Evolutionary conservation across 371 early-diverging fungal species (phyloP).

Genomic region (Rhizopus delemar): DNA sequence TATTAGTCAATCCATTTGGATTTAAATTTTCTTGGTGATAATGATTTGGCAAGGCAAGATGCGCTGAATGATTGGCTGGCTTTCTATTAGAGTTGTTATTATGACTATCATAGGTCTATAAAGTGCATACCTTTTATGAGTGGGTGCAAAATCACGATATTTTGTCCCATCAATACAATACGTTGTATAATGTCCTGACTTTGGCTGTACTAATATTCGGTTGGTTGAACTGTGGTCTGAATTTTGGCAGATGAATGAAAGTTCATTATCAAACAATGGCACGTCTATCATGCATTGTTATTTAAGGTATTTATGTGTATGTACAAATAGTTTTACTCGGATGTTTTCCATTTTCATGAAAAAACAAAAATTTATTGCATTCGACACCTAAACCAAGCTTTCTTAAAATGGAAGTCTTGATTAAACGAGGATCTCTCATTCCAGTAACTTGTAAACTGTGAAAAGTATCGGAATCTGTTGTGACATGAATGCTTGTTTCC

Average conservation of each 20-base stretch:
- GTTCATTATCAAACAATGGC: conserved; percentile 38
- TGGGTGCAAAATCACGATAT: conserved; percentile 23
- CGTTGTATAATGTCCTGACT: conserved; percentile 20
- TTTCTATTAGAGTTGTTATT: neutral
- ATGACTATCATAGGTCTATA: neutral
- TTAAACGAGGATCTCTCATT: conserved; percentile 35
- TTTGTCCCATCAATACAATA: conserved; percentile 27
- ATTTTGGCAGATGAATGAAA: conserved; percentile 43
- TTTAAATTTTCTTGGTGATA: conserved; percentile 11
- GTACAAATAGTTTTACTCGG: conserved; percentile 24
- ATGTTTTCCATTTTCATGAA: conserved; percentile 47
- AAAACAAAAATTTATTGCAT: conserved; percentile 36
- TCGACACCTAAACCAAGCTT: conserved; percentile 40
- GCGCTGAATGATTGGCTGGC: neutral
- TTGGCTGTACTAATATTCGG: conserved; percentile 43
- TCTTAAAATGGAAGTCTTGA: conserved; percentile 42
- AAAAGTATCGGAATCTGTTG: conserved; percentile 43
- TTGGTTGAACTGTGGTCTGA: conserved; percentile 43
- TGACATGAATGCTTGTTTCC: conserved; percentile 11
- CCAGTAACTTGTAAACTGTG: conserved; percentile 49
- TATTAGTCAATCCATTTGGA: neutral
- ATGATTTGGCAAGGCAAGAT: too few relatives aligned
- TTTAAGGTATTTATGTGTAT: neutral
- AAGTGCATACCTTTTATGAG: neutral
- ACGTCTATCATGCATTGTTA: conserved; percentile 22